Evolutionary conservation across 129 eudicot species (phyloP), one percentile per base, ranked within the genome.

Genomic region (Artemisia tridentata): DNA sequence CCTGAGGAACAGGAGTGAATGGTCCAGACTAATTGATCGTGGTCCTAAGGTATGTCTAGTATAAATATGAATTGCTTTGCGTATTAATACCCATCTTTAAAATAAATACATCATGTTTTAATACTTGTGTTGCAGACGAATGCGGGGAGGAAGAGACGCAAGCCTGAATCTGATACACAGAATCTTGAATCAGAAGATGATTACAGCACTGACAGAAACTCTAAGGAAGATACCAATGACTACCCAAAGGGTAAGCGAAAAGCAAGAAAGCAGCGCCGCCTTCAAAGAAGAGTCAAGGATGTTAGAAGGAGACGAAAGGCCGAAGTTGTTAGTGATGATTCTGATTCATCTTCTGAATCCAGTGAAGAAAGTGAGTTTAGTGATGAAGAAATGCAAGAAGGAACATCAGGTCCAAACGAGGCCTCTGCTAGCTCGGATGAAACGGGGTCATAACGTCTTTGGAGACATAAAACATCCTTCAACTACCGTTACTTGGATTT

Each of bases 21-120:
- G 98, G 98, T 86, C 98, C 46, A 86, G 86, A 69, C 65, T 93
- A 72, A 95, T 93, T 67, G 98, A 93, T 63, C 98, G 98, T 72
- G 98, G 96, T 71, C 98, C 98, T 31, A 93, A 93, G 98, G 98
- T 93, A 29, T 18, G 15, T 47, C 38, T 54, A 5, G 14, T 11
- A 41, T 38, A 55, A 41, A 38, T 7, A 47, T 18, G 50, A 67
- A 25, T 5, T 23, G 11, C 3, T 21, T 46, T 48, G 21, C 43
- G 3, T 13, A 1, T 56, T 20, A 18, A 16, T 55, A 7, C 25
- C 11, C 20, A 7, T n/a, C 1, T 55, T 6, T 18, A 55, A 5
- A 55, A 18, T 55, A 55, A 16, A 11, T 23, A 11, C 9, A 7
- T 23, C 7, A 59, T 23, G 43, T 27, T 16, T 53, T 21, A 12